phyloP scores from a whole-genome alignment of 805 yeast genomes.

The Yarrowia sp. region DNA sequence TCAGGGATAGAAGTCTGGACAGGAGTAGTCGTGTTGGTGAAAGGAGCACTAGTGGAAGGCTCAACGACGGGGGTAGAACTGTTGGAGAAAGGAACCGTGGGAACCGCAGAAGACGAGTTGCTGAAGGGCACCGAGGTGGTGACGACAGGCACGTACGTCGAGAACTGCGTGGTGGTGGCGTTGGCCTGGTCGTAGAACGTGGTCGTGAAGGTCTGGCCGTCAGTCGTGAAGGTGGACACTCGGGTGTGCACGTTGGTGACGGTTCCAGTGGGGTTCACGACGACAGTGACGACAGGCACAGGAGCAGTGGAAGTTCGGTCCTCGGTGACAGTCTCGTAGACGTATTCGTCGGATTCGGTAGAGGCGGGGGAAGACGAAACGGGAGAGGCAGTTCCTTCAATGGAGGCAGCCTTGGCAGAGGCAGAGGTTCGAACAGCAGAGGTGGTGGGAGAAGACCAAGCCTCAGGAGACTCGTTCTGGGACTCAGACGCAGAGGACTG shows the following conservation, averaged over 20 bases:
- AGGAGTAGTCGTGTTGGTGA: neutral
- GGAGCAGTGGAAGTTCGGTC: constrained; percentile 37
- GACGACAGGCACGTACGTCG: constrained; percentile 5
- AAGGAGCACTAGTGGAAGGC: constrained; percentile 1
- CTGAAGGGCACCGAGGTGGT: constrained; percentile 13
- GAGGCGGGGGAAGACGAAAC: neutral
- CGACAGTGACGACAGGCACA: constrained; percentile 38
- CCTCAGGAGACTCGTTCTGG: neutral
- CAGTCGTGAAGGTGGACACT: constrained; percentile 39
- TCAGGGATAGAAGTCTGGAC: neutral
- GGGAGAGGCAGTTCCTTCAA: neutral
- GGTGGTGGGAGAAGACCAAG: neutral
- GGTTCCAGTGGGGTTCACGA: constrained; percentile 40
- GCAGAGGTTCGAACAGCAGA: neutral
- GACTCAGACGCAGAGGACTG: neutral
- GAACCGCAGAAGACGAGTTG: constrained; percentile 4
- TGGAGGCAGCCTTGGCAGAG: constrained; percentile 18
- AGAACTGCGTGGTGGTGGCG: constrained; percentile 25
- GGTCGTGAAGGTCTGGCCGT: constrained; percentile 39
- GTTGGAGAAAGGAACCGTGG: neutral
- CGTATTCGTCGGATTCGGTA: constrained; percentile 13
- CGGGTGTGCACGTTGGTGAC: constrained; percentile 38
- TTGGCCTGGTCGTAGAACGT: constrained; percentile 24
- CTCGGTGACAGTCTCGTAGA: constrained; percentile 31
- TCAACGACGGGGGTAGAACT: neutral